A percentile compares a stretch with the other conserved stretches of the same genome.
Conservation (phyloP, 2,329 filamentous ascomycete genomes). For the Albifimbria verrucaria region DNA sequence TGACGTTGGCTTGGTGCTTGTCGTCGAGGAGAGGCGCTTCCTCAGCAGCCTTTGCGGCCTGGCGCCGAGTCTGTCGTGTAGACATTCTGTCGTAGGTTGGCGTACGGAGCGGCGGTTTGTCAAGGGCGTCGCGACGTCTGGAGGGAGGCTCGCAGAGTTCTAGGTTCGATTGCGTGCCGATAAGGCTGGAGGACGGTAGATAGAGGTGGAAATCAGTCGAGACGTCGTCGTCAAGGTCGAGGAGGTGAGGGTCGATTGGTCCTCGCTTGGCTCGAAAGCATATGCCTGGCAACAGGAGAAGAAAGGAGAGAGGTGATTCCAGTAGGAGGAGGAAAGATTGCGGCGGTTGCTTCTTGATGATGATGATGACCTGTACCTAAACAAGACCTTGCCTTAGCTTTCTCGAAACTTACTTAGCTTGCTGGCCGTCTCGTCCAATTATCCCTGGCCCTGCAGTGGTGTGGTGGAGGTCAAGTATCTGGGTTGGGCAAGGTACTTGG, state of each 20-base stretch:
- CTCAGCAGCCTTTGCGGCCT: slow-evolving; percentile 29
- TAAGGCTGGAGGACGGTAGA: neutral
- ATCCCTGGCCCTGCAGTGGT: neutral
- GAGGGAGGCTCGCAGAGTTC: neutral
- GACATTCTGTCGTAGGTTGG: slow-evolving; percentile 27
- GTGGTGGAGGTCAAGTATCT: neutral
- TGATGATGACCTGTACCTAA: neutral
- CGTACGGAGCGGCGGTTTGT: neutral
- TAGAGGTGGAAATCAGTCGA: too few relatives aligned
- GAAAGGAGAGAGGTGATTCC: too few relatives aligned
- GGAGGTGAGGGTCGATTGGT: too few relatives aligned
- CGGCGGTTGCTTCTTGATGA: neutral
- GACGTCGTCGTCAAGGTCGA: too few relatives aligned
- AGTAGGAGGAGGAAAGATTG: too few relatives aligned
- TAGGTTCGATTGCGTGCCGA: neutral
- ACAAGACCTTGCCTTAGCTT: neutral
- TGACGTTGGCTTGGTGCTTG: slow-evolving; percentile 27
- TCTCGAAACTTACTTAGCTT: neutral
- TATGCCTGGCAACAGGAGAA: too few relatives aligned
- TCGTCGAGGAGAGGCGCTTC: slow-evolving; percentile 25
- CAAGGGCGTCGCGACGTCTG: neutral
- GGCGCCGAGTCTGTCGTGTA: slow-evolving; percentile 34
- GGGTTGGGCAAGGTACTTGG: neutral
- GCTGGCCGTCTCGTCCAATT: neutral
- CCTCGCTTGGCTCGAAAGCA: too few relatives aligned